A percentile compares a stretch with the other conserved stretches of the same genome.
Evolutionary conservation across 768 basidiomycete genomes (phyloP).

Genomic region (Mycena leptocephala): DNA sequence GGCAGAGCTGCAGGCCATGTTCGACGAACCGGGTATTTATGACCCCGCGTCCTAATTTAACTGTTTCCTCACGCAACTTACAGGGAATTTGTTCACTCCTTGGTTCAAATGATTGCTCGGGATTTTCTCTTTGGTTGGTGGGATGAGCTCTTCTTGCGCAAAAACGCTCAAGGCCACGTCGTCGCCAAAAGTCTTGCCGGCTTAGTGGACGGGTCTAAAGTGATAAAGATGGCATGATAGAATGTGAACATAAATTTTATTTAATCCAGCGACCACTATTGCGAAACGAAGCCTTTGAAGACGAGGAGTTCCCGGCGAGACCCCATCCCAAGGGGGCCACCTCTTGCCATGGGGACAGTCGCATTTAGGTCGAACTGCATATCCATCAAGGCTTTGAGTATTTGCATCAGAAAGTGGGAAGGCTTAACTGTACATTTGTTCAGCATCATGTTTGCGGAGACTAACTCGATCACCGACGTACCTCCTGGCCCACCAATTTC

Average conservation of each 20-base stretch:
- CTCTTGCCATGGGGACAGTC: conserved; percentile 72
- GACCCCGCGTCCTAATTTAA: neutral
- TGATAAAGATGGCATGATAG: conserved; percentile 72
- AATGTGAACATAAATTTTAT: conserved; percentile 33
- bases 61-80: neutral
- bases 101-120: conserved; percentile 99
- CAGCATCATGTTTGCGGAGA: neutral
- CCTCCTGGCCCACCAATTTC: conserved; percentile 40
- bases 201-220: conserved; percentile 80
- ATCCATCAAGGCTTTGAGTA: conserved; percentile 71
- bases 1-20: conserved; percentile 93
- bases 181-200: conserved; percentile 76
- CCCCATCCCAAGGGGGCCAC: conserved; percentile 60
- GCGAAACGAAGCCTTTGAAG: conserved; percentile 63
- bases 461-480: conserved; percentile 51
- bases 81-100: conserved; percentile 94
- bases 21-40: conserved; percentile 80
- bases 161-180: conserved; percentile 69
- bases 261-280: conserved; percentile 2
- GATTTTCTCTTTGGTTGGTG: conserved; percentile 99
- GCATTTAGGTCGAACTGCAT: conserved; percentile 78
- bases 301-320: conserved; percentile 75
- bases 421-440: conserved; percentile 60
- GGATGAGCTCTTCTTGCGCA: conserved; percentile 87
- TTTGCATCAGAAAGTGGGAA: conserved; percentile 72